Evolutionary conservation across 1,284 basidiomycete species (phyloP).

Genomic region (Sanguinoderma infundibulare): DNA sequence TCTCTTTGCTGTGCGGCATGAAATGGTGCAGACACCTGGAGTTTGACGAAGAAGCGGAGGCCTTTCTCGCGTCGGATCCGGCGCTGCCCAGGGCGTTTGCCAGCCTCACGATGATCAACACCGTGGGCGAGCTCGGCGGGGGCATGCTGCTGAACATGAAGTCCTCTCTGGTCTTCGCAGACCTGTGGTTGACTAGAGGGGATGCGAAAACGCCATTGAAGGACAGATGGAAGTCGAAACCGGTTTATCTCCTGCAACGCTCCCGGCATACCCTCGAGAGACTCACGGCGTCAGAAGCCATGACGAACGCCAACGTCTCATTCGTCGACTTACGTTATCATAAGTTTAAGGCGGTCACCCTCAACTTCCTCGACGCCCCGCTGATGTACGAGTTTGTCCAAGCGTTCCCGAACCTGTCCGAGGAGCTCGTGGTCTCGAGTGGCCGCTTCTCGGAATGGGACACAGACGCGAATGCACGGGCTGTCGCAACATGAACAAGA

Average conservation of each 20-base stretch:
- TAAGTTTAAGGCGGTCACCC: background rate
- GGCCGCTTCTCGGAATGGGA: background rate
- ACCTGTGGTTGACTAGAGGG: background rate
- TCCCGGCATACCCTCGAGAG: background rate
- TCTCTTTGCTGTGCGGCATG: background rate
- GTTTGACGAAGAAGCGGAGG: background rate
- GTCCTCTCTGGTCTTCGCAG: background rate
- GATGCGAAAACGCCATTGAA: background rate
- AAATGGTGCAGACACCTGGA: background rate
- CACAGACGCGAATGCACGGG: background rate
- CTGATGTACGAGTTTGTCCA: background rate
- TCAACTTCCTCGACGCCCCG: background rate
- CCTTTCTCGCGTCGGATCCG: background rate
- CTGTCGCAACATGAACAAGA: background rate
- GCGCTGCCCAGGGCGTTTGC: background rate
- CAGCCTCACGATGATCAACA: background rate
- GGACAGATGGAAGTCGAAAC: background rate
- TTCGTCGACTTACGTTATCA: background rate
- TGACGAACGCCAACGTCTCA: background rate
- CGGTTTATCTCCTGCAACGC: background rate
- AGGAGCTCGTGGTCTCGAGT: background rate
- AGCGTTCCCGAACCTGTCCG: background rate
- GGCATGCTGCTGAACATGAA: constrained; percentile 3
- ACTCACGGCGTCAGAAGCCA: background rate
- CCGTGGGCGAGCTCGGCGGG: background rate